phyloP scores from a whole-genome alignment of 805 yeast genomes.

The Kodamaea kakaduensis region DNA sequence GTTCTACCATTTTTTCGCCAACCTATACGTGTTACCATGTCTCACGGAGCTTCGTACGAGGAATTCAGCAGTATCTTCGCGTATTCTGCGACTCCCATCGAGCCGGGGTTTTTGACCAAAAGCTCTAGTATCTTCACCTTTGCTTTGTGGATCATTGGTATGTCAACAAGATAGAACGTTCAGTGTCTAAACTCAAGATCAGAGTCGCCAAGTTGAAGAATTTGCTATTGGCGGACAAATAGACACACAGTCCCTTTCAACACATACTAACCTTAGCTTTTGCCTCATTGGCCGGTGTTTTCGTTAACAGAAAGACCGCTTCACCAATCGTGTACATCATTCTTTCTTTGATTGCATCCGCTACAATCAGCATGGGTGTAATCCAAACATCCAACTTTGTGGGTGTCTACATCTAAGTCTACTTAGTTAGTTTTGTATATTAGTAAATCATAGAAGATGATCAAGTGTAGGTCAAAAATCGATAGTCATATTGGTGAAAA shows the following conservation, averaged over 20 bases:
- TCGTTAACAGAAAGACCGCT: slow-evolving; percentile 26
- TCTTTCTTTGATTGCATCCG: slow-evolving; percentile 33
- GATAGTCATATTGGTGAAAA: background rate
- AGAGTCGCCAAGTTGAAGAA: background rate
- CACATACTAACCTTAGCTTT: slow-evolving; percentile 26
- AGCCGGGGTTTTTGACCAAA: slow-evolving; percentile 16
- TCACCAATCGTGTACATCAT: slow-evolving; percentile 21
- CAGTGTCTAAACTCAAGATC: background rate
- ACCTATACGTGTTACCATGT: too few species aligned
- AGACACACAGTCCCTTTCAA: background rate
- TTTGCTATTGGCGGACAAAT: slow-evolving; percentile 1
- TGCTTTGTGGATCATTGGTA: slow-evolving; percentile 23
- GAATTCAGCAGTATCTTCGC: slow-evolving; percentile 20
- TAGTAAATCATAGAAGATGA: background rate
- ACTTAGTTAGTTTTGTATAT: slow-evolving; percentile 2
- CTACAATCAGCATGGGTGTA: slow-evolving; percentile 35
- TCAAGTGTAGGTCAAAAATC: too few species aligned
- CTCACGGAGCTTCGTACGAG: slow-evolving; percentile 27
- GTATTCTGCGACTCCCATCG: slow-evolving; percentile 22
- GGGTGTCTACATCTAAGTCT: slow-evolving; percentile 42
- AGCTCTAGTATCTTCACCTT: slow-evolving; percentile 19
- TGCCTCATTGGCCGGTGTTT: slow-evolving; percentile 25
- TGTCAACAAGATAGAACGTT: too few species aligned
- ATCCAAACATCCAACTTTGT: slow-evolving; percentile 38
- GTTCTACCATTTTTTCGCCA: too few species aligned